phyloP scores from a whole-genome alignment of 2,329 filamentous ascomycete species.

The Fusarium secorum region DNA sequence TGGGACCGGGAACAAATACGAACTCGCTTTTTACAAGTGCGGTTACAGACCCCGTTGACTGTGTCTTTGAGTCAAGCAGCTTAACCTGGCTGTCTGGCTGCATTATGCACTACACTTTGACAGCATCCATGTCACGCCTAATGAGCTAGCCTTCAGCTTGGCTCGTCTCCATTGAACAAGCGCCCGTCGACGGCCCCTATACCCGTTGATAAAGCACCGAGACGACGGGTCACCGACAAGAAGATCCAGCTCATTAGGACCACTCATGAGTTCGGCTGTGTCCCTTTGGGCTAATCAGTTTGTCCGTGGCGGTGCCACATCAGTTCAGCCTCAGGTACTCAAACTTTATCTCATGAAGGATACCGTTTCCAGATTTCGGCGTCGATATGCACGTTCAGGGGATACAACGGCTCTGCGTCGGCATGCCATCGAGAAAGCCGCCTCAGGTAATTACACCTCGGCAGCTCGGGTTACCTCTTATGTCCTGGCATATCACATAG shows the following conservation, averaged over 20 bases:
- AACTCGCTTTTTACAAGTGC: background rate
- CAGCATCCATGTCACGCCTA: background rate
- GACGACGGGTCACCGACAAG: background rate
- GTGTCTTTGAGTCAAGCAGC: slow-evolving; percentile 1
- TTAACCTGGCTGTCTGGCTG: background rate
- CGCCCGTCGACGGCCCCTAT: slow-evolving; percentile 10
- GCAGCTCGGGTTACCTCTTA: background rate
- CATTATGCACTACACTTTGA: slow-evolving; percentile 1
- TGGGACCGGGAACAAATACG: slow-evolving; percentile 15
- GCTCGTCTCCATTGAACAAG: slow-evolving; percentile 28
- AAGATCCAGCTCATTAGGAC: slow-evolving; percentile 14
- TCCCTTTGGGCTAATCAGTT: background rate
- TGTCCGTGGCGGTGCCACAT: background rate
- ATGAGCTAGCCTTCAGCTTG: background rate
- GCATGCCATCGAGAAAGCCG: background rate
- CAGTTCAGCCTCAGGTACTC: slow-evolving; percentile 24
- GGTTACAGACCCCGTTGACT: background rate
- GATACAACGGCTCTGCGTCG: slow-evolving; percentile 11
- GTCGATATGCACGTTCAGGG: slow-evolving; percentile 1
- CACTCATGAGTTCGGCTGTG: background rate
- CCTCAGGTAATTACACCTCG: background rate
- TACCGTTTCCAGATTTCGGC: background rate
- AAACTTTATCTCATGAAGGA: background rate
- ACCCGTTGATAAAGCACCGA: slow-evolving; percentile 22
- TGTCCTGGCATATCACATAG: background rate